phyloP scores from a whole-genome alignment of 352 stramenopile genomes.

The Paralagenidium karlingii region DNA sequence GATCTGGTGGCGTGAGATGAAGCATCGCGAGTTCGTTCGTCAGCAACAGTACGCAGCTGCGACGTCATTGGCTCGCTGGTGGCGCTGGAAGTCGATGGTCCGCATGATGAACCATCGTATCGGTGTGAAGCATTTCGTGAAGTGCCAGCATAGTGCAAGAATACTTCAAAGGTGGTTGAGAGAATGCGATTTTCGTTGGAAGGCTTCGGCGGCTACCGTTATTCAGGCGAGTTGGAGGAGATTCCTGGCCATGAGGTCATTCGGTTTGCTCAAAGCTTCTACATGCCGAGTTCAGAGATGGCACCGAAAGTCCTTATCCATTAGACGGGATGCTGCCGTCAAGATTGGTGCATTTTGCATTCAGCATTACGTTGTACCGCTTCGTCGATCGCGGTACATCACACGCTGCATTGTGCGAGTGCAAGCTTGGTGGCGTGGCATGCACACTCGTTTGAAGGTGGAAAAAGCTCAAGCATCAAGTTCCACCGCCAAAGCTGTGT shows the following conservation, averaged over 20 bases:
- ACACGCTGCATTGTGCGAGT: constrained; percentile 15
- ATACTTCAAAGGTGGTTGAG: constrained; percentile 14
- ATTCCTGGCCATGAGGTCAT: too few relatives aligned
- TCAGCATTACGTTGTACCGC: constrained; percentile 2
- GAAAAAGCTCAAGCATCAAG: constrained; percentile 4
- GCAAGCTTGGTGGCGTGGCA: constrained; percentile 64
- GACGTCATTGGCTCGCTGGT: too few relatives aligned
- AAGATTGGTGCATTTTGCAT: constrained; percentile 4
- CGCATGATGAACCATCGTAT: too few relatives aligned
- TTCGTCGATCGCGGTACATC: constrained; percentile 2
- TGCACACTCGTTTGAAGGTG: constrained; percentile 26
- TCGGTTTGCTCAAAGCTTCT: too few relatives aligned
- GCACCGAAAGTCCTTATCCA: too few relatives aligned
- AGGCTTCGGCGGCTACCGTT: too few relatives aligned
- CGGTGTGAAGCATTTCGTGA: not conserved
- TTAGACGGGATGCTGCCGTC: not conserved
- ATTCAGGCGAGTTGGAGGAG: too few relatives aligned
- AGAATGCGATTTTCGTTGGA: too few relatives aligned
- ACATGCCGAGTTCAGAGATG: too few relatives aligned
- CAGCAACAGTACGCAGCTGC: not conserved
- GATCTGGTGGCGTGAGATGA: constrained; percentile 8
- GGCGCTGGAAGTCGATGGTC: too few relatives aligned
- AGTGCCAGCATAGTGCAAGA: too few relatives aligned
- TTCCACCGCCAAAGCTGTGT: constrained; percentile 7
- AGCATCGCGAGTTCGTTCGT: not conserved